Evolutionary conservation across 177 flowering plant genomes (phyloP), one percentile per base, ranked within the genome.

Genomic region (Vitis hybrid): DNA sequence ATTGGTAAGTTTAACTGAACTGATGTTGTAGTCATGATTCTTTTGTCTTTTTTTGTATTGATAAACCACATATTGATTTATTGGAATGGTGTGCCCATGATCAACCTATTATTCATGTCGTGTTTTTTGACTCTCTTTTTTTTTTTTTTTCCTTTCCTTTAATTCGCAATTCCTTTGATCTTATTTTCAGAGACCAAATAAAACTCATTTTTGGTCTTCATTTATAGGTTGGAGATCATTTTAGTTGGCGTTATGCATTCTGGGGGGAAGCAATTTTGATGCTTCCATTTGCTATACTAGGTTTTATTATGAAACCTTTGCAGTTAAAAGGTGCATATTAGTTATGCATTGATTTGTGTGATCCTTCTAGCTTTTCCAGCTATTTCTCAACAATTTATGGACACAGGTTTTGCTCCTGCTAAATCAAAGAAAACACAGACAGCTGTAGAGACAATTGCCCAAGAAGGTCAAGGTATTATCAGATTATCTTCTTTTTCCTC

Each of bases 261-360:
- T 88, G 85, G 81, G 88, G 85, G 60, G 92, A 89, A 80, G 84
- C 99, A 27, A 66, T 94, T 68, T 70, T 94, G 72, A 96, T 96
- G 99, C 80, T 88, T 77, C 98, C 99, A 10, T 96, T 92, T 81
- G 98, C 92, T 58, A 27, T 96, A 75, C 76, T 92, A 16, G 98
- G 97, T 21, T 96, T 96, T 76, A 66, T 91, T 15, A 87, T 94
- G 84, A 92, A 86, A 78, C 99, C 99, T 71, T 83, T 96, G 82
- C 86, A 85, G 64, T 66, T 96, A 79, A 92, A 92, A 89, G 99
- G 99, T 92, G 71, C 13, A 48, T 49, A 32, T 66, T 69, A 66
- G 30, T 52, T 48, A 14, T 50, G 59, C 10, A 2, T 67, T 63
- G 15, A 52, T 16, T 72, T 61, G 46, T 55, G 18, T 60, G 21